Evolutionary conservation across 352 stramenopile species (phyloP), one percentile per base, ranked within the genome.

Genomic region (Pythium periplocum): DNA sequence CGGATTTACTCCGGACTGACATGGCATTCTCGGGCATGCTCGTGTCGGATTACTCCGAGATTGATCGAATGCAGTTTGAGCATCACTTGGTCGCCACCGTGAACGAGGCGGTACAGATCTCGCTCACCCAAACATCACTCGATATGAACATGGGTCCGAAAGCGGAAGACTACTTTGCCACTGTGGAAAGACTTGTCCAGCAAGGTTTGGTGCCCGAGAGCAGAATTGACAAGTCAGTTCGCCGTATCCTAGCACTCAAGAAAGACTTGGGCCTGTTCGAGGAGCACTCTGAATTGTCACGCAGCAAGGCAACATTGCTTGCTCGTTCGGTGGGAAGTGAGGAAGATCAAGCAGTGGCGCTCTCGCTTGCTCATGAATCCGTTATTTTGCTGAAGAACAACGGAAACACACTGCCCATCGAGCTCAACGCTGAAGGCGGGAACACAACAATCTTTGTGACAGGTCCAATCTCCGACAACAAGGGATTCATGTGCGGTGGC

Each of bases 111-210:
- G 72, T 95, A 4, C 68, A 67, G 6, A 55, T 93, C 0, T 69
- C 83, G n/a, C 61, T 97, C 34, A 57, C 59, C 38, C 66, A 96
- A 54, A 96, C 89, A 0, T 93, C 78, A 42, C 73, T 98, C 31
- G 93, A 98, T 54, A 97, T 98, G 83, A 94, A 86, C 55, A 97
- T 97, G 90, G 77, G 77, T 8, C 80, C 78, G 4, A 66, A 84
- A 48, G 58, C 74, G 40, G 44, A 69, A 31, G 71, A 71, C 11
- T 88, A 83, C 39, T 55, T 79, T 17, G 49, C 67, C 9, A 84
- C 71, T 0, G 75, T 85, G 2, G 71, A 92, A 36, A 59, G 54
- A 1, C 54, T 93, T 3, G 78, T 93, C 2, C 36, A 53, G 2
- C 33, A 55, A 6, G 76, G 78, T 1, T 35, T 56, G 9, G 43